A percentile compares a stretch with the other conserved stretches of the same genome.
phyloP scores from a whole-genome alignment of 768 basidiomycete genomes.

The Leucocoprinus birnbaumii region DNA sequence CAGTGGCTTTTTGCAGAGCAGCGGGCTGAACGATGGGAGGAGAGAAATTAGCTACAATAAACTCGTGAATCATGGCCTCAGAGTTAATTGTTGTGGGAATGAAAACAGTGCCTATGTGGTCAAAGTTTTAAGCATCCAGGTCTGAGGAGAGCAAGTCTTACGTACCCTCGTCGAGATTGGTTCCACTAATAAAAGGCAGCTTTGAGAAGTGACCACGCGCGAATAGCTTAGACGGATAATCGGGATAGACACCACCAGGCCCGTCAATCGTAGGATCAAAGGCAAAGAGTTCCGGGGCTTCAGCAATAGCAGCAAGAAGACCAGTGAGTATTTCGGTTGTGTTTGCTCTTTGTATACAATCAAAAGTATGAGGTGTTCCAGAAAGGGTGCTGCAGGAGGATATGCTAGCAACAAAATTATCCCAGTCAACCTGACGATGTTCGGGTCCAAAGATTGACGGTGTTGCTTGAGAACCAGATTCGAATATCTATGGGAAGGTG shows the following conservation, averaged over 20 bases:
- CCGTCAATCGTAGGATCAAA: conserved; percentile 43
- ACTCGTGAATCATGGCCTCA: conserved; percentile 20
- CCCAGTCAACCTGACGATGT: conserved; percentile 31
- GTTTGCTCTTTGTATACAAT: conserved; percentile 26
- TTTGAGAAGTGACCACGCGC: conserved; percentile 23
- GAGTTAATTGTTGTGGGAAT: conserved; percentile 22
- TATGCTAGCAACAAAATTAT: conserved; percentile 34
- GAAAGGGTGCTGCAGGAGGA: conserved; percentile 27
- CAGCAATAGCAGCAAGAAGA: conserved; percentile 13
- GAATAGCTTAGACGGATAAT: conserved; percentile 31
- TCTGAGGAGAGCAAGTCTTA: too few species aligned
- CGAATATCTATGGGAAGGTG: conserved; percentile 31
- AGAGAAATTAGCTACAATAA: conserved; percentile 23
- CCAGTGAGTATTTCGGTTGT: conserved; percentile 22
- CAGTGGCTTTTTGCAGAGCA: conserved; percentile 18
- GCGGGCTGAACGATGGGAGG: conserved; percentile 23
- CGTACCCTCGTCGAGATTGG: conserved; percentile 43
- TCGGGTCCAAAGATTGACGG: conserved; percentile 27
- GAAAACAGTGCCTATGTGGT: conserved; percentile 19
- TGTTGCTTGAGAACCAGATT: conserved; percentile 36
- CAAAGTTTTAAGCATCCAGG: too few species aligned
- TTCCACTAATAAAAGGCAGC: conserved; percentile 44
- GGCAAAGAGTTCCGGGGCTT: conserved; percentile 18
- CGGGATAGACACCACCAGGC: conserved; percentile 34
- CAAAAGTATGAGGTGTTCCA: conserved; percentile 27